Conservation (phyloP, 768 basidiomycete species). For the Harrya chromipes region DNA sequence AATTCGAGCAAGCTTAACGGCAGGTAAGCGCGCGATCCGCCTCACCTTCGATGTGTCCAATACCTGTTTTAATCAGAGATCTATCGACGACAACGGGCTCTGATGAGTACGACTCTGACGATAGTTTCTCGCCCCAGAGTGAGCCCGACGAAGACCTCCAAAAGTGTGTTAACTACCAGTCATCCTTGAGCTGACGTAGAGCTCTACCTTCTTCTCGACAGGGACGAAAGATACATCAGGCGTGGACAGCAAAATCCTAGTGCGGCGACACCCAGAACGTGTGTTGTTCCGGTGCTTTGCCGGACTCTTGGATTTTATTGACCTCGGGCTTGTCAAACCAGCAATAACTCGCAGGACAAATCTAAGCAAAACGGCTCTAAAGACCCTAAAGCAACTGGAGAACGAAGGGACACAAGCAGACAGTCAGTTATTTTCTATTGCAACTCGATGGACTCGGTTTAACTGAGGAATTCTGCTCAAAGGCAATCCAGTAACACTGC, state of each 20-base stretch:
- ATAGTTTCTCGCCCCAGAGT: neutral
- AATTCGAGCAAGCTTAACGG: too few species aligned
- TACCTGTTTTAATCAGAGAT: neutral
- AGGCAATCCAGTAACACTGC: neutral
- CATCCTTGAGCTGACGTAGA: neutral
- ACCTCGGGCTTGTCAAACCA: too few species aligned
- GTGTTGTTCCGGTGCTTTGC: neutral
- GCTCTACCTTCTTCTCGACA: neutral
- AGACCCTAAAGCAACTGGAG: neutral
- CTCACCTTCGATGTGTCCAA: neutral
- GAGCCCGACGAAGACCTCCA: neutral
- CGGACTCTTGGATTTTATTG: neutral
- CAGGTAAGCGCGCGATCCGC: neutral
- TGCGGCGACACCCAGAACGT: neutral
- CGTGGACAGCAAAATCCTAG: neutral
- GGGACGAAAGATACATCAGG: neutral
- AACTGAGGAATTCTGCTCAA: neutral
- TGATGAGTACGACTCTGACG: neutral
- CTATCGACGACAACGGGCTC: neutral
- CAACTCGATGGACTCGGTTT: neutral
- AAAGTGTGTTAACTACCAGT: neutral
- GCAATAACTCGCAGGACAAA: too few species aligned
- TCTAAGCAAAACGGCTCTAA: too few species aligned
- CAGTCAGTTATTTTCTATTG: constrained; percentile 1
- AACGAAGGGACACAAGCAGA: neutral